Conservation (phyloP, 306 rosid genomes). For the Cyclanthera cordifolia region DNA sequence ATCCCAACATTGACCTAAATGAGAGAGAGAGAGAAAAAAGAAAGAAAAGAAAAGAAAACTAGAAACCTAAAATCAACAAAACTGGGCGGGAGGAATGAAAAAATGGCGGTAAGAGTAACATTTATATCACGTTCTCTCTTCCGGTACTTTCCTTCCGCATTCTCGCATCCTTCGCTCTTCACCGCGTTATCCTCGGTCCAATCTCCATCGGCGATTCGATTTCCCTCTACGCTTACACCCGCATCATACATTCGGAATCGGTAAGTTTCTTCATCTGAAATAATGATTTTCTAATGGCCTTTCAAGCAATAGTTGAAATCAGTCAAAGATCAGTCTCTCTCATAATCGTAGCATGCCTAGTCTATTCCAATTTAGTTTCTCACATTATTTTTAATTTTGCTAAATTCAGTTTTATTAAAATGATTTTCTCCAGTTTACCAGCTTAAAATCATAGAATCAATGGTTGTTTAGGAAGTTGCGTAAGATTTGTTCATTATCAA, state of each 20-base stretch:
- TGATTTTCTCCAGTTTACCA: neutral
- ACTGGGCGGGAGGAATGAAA: neutral
- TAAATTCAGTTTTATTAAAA: neutral
- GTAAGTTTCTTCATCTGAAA: neutral
- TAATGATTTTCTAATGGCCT: no score
- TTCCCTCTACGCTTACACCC: neutral
- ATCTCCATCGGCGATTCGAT: neutral
- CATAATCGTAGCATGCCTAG: neutral
- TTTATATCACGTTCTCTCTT: neutral
- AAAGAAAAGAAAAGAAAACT: no score
- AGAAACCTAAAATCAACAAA: neutral
- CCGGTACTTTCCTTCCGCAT: neutral
- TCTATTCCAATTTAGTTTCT: neutral
- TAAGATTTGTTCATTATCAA: neutral
- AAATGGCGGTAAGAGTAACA: constrained; percentile 6
- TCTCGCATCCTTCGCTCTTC: neutral
- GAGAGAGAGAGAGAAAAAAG: no score
- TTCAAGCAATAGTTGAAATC: neutral
- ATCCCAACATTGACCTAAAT: no score
- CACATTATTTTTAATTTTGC: neutral
- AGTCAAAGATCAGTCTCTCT: neutral
- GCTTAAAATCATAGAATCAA: neutral
- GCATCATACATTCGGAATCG: neutral
- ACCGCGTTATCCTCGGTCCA: neutral
- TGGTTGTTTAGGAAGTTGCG: neutral